Base-by-base conservation (phyloP, 345 rosid genomes). In the Barbarea vulgaris region DNA sequence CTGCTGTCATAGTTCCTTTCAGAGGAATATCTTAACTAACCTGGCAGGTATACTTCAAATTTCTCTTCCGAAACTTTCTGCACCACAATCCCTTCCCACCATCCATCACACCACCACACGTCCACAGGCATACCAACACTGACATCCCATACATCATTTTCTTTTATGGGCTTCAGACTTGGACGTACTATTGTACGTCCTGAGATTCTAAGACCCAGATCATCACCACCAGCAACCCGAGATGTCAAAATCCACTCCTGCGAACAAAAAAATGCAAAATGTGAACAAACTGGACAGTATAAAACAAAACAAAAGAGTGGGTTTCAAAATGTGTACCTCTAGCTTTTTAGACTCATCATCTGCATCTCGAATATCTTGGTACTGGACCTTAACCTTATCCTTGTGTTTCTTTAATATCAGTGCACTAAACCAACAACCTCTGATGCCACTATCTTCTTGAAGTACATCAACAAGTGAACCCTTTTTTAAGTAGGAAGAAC, bases 31-130 rank as follows among this genome's bases (percentile, higher is more conserved):
- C 8, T 69, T 77, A 74, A 15, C 89, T 21, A 14, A 93, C 98
- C 97, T 83, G 92, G 88, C 64, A 93, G 83, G 81, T 81, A 89
- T 62, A 90, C 87, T 75, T 61, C 79, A 53, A 86, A 62, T 73
- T 74, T 84, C 54, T 81, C 88, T 64, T 85, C 86, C 25, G 87
- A 80, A 46, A 81, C 85, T 76, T 85, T 80, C 58, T 59, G 75
- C 77, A 82, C 54, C 48, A 87, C 89, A 12, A 90, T 85, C 67
- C 98, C 98, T 83, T 93, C 98, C 89, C 91, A 89, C 97, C 97
- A 93, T 9, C 89, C 95, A 70, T 86, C 88, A 80, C 84, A 82
- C 89, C 89, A 75, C 97, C 96, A 90, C n/a, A 73, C 96, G 76
- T 93, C 98, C 71, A 93, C 92, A 70, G 88, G 67, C 54, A 83